phyloP scores from a whole-genome alignment of 2,329 filamentous ascomycete genomes.

The Cladosporium sp. region DNA sequence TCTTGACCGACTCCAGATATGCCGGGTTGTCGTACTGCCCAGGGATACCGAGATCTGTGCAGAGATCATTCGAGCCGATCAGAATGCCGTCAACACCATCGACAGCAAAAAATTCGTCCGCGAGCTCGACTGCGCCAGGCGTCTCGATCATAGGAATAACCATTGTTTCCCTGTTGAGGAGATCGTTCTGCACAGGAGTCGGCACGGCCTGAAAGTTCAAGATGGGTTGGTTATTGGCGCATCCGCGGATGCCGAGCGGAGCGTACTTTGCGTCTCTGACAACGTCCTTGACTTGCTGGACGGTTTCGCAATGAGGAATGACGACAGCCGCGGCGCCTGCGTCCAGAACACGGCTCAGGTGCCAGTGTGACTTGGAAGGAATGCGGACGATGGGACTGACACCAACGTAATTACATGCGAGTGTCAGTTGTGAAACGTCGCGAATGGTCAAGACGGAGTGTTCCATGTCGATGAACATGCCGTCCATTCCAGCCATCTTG shows the following conservation, averaged over 20 bases:
- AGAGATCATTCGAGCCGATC: slow-evolving; percentile 42
- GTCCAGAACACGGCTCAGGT: slow-evolving; percentile 36
- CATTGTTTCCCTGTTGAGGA: slow-evolving; percentile 33
- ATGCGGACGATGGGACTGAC: slow-evolving; percentile 39
- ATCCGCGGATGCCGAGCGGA: slow-evolving; percentile 33
- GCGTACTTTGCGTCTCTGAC: slow-evolving; percentile 35
- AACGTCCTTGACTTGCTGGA: slow-evolving; percentile 33
- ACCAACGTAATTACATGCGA: slow-evolving; percentile 35
- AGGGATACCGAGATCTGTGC: slow-evolving; percentile 39
- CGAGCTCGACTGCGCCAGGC: slow-evolving; percentile 32
- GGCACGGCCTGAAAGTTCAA: slow-evolving; percentile 32
- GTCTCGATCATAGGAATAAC: slow-evolving; percentile 43
- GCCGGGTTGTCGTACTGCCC: slow-evolving; percentile 35
- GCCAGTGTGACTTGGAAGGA: slow-evolving; percentile 35
- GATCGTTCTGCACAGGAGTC: slow-evolving; percentile 30
- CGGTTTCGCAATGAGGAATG: slow-evolving; percentile 36
- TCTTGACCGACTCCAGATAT: slow-evolving; percentile 28
- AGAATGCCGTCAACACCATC: slow-evolving; percentile 40
- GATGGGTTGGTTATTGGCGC: slow-evolving; percentile 32
- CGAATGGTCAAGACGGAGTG: slow-evolving; percentile 37
- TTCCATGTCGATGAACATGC: slow-evolving; percentile 42
- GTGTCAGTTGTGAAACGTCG: slow-evolving; percentile 32
- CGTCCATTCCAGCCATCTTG: slow-evolving; percentile 38
- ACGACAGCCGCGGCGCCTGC: slow-evolving; percentile 38
- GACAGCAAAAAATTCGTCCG: slow-evolving; percentile 37